Evolutionary conservation across 2,329 filamentous ascomycete genomes (phyloP).

Genomic region (Fusarium sp.): DNA sequence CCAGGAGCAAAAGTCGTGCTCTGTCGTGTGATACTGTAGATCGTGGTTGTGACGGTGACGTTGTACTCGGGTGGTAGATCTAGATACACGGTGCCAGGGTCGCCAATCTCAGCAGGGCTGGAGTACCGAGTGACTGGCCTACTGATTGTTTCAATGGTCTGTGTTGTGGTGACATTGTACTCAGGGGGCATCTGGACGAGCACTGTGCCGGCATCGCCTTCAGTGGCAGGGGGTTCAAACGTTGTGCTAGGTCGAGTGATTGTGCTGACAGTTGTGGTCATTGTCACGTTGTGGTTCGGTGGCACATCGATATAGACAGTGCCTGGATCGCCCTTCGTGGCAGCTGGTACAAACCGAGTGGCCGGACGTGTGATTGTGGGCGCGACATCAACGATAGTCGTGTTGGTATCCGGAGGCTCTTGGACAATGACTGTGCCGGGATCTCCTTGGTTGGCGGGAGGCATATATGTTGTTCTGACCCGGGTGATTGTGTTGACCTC

Average conservation of each 20-base stretch:
- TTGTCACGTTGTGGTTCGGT: conserved; percentile 16
- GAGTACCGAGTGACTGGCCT: conserved; percentile 8
- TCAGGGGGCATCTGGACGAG: conserved; percentile 16
- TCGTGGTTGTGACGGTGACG: conserved; percentile 15
- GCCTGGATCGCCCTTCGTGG: conserved; percentile 7
- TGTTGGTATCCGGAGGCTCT: conserved; percentile 11
- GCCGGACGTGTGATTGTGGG: conserved; percentile 9
- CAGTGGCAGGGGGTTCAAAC: conserved; percentile 4
- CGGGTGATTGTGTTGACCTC: background rate
- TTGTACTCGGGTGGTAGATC: conserved; percentile 19
- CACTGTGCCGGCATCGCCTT: conserved; percentile 17
- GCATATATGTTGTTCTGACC: background rate
- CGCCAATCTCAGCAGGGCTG: conserved; percentile 1
- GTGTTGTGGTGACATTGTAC: conserved; percentile 13
- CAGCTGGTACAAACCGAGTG: conserved; percentile 4
- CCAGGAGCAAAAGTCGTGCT: conserved; percentile 1
- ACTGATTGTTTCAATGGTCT: conserved; percentile 7
- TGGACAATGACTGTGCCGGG: conserved; percentile 21
- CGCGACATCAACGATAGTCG: conserved; percentile 10
- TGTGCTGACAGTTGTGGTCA: conserved; percentile 16
- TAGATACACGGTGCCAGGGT: conserved; percentile 13
- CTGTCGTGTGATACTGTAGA: conserved; percentile 1
- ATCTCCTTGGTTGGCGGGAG: conserved; percentile 10
- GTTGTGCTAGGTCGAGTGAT: conserved; percentile 20
- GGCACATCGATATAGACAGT: conserved; percentile 21